phyloP scores from a whole-genome alignment of 306 rosid genomes.

The Betula pendula region DNA sequence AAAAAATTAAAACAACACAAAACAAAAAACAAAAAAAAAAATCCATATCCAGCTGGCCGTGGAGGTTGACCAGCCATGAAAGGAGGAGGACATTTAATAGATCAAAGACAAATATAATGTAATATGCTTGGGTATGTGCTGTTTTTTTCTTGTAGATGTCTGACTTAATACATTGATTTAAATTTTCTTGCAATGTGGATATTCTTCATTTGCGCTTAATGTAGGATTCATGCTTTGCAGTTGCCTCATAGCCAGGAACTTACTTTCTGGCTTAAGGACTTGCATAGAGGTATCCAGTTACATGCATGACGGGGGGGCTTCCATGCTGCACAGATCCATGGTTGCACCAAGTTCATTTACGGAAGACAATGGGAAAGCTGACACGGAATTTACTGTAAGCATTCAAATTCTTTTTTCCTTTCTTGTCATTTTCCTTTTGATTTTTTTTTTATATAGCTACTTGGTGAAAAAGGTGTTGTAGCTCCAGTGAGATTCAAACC shows the following conservation, averaged over 20 bases:
- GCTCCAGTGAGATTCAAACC: background rate
- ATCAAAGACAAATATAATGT: no score
- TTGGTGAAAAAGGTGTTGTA: background rate
- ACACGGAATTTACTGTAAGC: constrained; percentile 59
- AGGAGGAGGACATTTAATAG: no score
- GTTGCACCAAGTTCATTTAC: constrained; percentile 49
- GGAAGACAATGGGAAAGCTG: constrained; percentile 63
- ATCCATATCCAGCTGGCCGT: no score
- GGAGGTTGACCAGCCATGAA: no score
- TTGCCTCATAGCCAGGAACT: constrained; percentile 95
- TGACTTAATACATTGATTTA: background rate
- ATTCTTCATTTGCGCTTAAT: constrained; percentile 17
- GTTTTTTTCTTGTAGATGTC: background rate
- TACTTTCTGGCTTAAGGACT: constrained; percentile 91
- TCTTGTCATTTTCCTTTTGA: constrained; percentile 3
- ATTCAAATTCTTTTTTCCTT: constrained; percentile 15
- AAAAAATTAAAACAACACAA: no score
- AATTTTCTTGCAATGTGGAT: constrained; percentile 20
- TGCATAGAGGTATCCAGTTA: constrained; percentile 78
- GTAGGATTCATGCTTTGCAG: constrained; percentile 53
- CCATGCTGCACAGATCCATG: constrained; percentile 46
- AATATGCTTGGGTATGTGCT: background rate
- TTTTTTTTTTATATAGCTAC: background rate
- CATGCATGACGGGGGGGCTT: constrained; percentile 74
- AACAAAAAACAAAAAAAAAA: no score